Percentiles rank a stretch among this genome's conserved stretches.
These are phyloP conservation scores for Austroboletus niveus DNA, from an alignment of 1,284 basidiomycete species.

Conservation along the genomic window DNA sequence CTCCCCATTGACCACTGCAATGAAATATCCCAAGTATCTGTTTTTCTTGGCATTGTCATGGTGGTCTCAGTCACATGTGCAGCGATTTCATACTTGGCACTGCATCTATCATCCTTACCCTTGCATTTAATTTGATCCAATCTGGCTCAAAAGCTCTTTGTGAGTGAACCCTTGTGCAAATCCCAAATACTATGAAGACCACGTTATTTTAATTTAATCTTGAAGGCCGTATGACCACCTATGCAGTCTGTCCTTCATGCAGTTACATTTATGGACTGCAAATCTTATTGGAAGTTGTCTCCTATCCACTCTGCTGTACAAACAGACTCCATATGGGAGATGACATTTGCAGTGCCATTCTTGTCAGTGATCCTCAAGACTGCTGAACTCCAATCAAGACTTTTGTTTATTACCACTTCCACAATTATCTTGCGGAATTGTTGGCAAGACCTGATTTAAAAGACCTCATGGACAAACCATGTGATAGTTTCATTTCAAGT, in stretches of 20 bases:
- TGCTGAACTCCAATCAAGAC: neutral
- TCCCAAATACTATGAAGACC: neutral
- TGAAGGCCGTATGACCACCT: constrained; percentile 16
- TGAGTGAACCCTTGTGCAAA: neutral
- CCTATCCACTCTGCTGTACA: neutral
- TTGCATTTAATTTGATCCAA: neutral
- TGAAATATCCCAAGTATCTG: constrained; percentile 18
- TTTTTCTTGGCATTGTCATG: constrained; percentile 23
- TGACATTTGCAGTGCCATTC: neutral
- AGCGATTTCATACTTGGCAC: constrained; percentile 24
- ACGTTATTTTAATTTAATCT: constrained; percentile 23
- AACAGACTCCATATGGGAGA: neutral
- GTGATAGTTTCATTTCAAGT: neutral
- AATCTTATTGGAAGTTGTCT: neutral
- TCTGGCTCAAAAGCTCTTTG: neutral
- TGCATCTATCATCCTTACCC: constrained; percentile 13
- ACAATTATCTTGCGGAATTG: neutral
- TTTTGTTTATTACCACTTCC: neutral
- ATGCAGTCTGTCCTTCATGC: constrained; percentile 20
- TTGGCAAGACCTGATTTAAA: neutral
- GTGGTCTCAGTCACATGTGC: constrained; percentile 14
- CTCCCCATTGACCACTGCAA: neutral
- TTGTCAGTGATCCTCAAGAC: neutral
- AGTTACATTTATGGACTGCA: constrained; percentile 16
- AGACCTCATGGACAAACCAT: neutral